A percentile compares a stretch with the other conserved stretches of the same genome.
Evolutionary conservation across 306 rosid species (phyloP).

Genomic region (peach (Prunus persica)): DNA sequence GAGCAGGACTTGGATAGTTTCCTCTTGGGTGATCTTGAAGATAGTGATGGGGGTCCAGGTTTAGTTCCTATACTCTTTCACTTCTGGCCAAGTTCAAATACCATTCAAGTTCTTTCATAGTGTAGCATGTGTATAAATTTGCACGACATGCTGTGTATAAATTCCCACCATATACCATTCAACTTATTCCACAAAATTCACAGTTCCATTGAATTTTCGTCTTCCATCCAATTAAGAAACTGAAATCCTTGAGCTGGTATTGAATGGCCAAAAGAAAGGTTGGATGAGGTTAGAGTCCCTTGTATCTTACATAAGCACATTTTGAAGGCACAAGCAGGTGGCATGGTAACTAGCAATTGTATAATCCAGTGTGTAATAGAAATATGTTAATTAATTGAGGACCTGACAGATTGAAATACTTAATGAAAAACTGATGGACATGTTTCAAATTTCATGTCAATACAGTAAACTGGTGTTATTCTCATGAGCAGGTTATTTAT

Average conservation of each 20-base stretch:
- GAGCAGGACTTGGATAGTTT: constrained; percentile 90
- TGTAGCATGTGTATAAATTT: neutral
- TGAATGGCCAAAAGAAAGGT: neutral
- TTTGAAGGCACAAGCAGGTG: neutral
- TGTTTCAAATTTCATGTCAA: neutral
- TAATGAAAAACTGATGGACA: neutral
- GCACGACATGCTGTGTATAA: neutral
- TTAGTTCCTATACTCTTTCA: constrained; percentile 15
- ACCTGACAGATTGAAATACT: neutral
- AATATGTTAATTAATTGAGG: neutral
- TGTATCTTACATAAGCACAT: neutral
- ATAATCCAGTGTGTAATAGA: neutral
- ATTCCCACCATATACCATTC: neutral
- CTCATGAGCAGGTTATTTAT: neutral
- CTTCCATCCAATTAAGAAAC: neutral
- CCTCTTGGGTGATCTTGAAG: constrained; percentile 97
- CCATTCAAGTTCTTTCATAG: too few species aligned
- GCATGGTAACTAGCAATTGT: neutral
- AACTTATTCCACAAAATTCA: neutral
- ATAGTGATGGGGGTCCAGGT: constrained; percentile 88
- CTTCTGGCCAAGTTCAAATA: neutral
- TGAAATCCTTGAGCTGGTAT: neutral
- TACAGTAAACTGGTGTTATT: neutral
- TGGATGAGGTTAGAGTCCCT: neutral
- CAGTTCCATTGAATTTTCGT: neutral